Conservation (phyloP, 768 basidiomycete genomes). For the Russula olivacea region DNA sequence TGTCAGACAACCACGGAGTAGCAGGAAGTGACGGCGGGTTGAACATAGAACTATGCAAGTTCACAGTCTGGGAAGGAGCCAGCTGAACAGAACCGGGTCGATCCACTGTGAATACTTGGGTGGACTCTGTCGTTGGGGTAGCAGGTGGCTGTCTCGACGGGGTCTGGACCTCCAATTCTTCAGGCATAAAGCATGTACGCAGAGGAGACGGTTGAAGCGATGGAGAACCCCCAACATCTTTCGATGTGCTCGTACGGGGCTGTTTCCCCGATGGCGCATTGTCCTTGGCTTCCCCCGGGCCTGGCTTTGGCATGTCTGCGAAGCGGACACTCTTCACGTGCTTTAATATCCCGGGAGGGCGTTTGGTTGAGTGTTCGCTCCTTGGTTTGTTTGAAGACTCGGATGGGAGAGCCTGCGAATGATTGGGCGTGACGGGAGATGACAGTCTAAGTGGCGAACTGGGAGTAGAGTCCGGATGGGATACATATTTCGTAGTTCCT, state of each 20-base stretch:
- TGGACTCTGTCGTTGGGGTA: background rate
- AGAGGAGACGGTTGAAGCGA: constrained; percentile 20
- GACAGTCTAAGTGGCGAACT: background rate
- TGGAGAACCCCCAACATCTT: background rate
- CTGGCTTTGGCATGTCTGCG: constrained; percentile 16
- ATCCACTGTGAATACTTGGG: background rate
- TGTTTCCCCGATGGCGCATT: background rate
- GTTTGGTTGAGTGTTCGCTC: constrained; percentile 2
- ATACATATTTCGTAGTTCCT: background rate
- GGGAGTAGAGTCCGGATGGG: background rate
- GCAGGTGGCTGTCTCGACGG: background rate
- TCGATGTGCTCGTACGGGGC: background rate
- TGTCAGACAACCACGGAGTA: constrained; percentile 2
- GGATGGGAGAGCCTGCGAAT: background rate
- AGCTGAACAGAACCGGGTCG: background rate
- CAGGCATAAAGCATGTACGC: constrained; percentile 11
- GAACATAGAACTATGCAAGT: background rate
- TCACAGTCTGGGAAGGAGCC: background rate
- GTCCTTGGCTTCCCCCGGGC: background rate
- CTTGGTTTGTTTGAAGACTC: background rate
- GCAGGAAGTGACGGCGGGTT: background rate
- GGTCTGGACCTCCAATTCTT: background rate
- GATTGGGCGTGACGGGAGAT: constrained; percentile 1
- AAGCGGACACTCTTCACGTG: constrained; percentile 25
- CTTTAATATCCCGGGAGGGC: constrained; percentile 23